phyloP scores from a whole-genome alignment of 2,329 filamentous ascomycete species.

The Chrysoporthe cubensis region DNA sequence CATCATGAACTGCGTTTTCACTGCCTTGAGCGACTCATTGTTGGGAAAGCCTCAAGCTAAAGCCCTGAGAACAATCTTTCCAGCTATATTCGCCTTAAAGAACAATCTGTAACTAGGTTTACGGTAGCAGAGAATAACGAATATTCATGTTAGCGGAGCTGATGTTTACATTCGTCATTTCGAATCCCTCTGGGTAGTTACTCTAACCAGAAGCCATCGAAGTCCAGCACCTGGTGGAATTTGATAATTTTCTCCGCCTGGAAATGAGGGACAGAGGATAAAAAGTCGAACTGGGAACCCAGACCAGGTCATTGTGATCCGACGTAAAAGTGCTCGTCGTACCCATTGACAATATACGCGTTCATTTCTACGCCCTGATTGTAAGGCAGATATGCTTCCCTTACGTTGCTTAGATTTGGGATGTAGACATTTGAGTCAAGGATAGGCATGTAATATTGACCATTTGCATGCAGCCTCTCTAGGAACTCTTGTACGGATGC shows the following conservation, averaged over 20 bases:
- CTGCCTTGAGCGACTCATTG: too few species aligned
- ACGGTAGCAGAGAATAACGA: too few species aligned
- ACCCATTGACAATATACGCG: neutral
- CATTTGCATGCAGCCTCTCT: slow-evolving; percentile 1
- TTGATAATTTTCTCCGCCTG: neutral
- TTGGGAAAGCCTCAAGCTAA: too few species aligned
- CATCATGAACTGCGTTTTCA: too few species aligned
- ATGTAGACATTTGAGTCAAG: slow-evolving; percentile 5
- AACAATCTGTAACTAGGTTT: too few species aligned
- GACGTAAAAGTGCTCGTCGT: slow-evolving; percentile 7
- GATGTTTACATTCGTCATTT: neutral
- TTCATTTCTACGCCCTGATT: slow-evolving; percentile 3
- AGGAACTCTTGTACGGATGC: neutral
- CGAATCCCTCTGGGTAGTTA: slow-evolving; percentile 1
- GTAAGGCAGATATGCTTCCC: neutral
- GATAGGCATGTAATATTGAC: slow-evolving; percentile 11
- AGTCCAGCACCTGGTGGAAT: neutral
- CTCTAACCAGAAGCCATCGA: slow-evolving; percentile 9
- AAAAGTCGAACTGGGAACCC: neutral
- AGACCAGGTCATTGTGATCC: neutral
- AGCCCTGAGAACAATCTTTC: too few species aligned
- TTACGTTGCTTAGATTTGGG: neutral
- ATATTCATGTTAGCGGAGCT: too few species aligned
- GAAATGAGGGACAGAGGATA: slow-evolving; percentile 4
- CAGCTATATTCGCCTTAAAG: too few species aligned